Evolutionary conservation across 2,329 filamentous ascomycete genomes (phyloP), one percentile per base, ranked within the genome.

Genomic region (Sarocladium oryzae): DNA sequence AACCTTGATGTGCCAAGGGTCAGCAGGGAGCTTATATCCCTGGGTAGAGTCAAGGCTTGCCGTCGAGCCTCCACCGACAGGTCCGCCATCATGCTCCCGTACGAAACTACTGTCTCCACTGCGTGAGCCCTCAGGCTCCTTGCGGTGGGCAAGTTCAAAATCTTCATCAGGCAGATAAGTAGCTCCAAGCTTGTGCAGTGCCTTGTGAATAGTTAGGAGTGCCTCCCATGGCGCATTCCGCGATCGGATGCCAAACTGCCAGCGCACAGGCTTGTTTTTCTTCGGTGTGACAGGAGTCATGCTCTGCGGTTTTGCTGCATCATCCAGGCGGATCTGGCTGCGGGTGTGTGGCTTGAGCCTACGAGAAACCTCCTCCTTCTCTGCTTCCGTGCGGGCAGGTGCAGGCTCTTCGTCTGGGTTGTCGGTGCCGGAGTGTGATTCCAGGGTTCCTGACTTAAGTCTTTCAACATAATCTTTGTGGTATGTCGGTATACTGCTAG

Each of bases 231-330:
- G 93, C 52, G 89, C 87, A 62, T 97, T 99, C 46, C 93, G 84
- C 41, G 89, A 96, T 33, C 93, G 82, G 55, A 99, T 99, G 52
- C 93, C 93, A 64, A 99, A 99, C 66, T 99, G 93, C 93, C 93
- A 99, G 57, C 92, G 89, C 15, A 91, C 88, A 1, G 87, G 87
- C 62, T 88, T 90, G 4, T 77, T 70, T 66, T 88, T 90, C 72
- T 88, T 89, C 3, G 74, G 66, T 49, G 75, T 70, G 45, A 84
- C 78, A 1, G 81, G 81, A 2, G 82, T 85, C 71, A 85, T 76
- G 18, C 77, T 75, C 52, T 82, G 78, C 3, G 82, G 82, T 33
- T 80, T 75, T 56, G 70, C 79, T 63, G 63, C 79, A 52, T 79
- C 84, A 56, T 92, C 86, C 2, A 89, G 69, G 50, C 84, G 82